phyloP scores from a whole-genome alignment of 805 yeast genomes.

The Lachancea cidri region DNA sequence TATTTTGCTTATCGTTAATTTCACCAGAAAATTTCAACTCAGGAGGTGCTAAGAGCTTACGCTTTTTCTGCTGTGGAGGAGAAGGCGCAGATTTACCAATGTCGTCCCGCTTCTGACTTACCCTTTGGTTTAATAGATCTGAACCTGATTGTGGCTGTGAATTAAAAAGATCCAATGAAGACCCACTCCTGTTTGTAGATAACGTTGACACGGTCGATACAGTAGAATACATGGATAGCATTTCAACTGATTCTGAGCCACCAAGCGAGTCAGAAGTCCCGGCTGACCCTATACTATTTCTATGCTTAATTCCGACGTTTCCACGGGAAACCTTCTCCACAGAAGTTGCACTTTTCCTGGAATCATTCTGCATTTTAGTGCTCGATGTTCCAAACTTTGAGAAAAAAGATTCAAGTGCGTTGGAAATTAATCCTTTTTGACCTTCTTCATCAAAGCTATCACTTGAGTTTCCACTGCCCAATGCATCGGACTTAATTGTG shows the following conservation, averaged over 20 bases:
- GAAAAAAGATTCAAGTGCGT: slow-evolving; percentile 17
- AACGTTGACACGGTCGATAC: slow-evolving; percentile 15
- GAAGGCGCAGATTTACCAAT: neutral
- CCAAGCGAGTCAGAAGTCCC: neutral
- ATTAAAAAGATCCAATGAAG: slow-evolving; percentile 13
- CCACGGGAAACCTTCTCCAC: neutral
- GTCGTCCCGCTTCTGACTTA: slow-evolving; percentile 1
- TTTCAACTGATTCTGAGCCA: slow-evolving; percentile 15
- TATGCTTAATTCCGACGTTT: neutral
- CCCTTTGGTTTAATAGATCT: slow-evolving; percentile 1
- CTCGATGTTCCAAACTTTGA: slow-evolving; percentile 11
- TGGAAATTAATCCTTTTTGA: slow-evolving; percentile 11
- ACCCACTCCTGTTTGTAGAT: slow-evolving; percentile 14
- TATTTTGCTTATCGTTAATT: neutral
- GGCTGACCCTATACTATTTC: slow-evolving; percentile 2
- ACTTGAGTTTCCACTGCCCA: slow-evolving; percentile 3
- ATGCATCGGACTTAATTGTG: slow-evolving; percentile 1
- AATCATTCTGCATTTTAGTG: neutral
- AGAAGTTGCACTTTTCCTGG: neutral
- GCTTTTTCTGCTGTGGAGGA: slow-evolving; percentile 10
- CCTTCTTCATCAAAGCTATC: slow-evolving; percentile 6
- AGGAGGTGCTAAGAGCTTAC: slow-evolving; percentile 19
- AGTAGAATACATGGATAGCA: slow-evolving; percentile 20
- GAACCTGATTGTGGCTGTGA: slow-evolving; percentile 4
- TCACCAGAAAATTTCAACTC: slow-evolving; percentile 16